phyloP scores from a whole-genome alignment of 2,329 filamentous ascomycete genomes.

The Corniculantispora saksenae region DNA sequence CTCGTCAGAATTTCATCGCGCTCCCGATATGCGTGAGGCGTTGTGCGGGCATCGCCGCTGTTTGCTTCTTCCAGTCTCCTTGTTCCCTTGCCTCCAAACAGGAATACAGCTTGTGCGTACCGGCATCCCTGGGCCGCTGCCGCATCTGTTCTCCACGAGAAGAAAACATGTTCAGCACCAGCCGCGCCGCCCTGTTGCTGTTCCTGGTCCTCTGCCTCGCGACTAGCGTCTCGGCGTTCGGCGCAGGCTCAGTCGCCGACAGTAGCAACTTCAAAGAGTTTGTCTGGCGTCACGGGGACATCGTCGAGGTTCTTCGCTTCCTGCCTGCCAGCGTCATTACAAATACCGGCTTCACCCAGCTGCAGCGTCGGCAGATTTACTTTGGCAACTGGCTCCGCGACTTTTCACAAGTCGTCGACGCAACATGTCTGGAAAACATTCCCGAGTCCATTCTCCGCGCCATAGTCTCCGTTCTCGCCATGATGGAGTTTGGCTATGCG shows the following conservation, averaged over 20 bases:
- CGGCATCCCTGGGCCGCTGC: background rate
- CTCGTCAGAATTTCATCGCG: background rate
- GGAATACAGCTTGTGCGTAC: background rate
- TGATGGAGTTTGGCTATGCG: slow-evolving; percentile 58
- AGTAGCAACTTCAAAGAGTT: slow-evolving; percentile 42
- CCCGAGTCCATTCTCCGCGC: slow-evolving; percentile 31
- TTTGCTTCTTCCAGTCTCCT: background rate
- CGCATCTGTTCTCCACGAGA: background rate
- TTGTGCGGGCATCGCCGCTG: background rate
- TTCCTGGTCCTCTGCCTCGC: slow-evolving; percentile 31
- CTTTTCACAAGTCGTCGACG: slow-evolving; percentile 77
- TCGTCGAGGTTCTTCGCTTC: slow-evolving; percentile 39
- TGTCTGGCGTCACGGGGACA: slow-evolving; percentile 44
- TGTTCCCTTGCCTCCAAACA: background rate
- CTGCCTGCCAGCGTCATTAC: slow-evolving; percentile 40
- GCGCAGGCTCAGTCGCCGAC: slow-evolving; percentile 39
- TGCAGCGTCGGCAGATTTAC: slow-evolving; percentile 41
- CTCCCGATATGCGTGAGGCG: background rate
- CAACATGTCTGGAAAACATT: slow-evolving; percentile 40
- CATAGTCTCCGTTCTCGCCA: slow-evolving; percentile 33
- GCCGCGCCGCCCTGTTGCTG: slow-evolving; percentile 15
- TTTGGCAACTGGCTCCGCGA: slow-evolving; percentile 57
- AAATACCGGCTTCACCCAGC: slow-evolving; percentile 38
- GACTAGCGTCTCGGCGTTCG: slow-evolving; percentile 36
- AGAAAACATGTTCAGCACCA: slow-evolving; percentile 7